phyloP scores from a whole-genome alignment of 2,329 filamentous ascomycete genomes.

The Arthrobotrys pseudoclavata region DNA sequence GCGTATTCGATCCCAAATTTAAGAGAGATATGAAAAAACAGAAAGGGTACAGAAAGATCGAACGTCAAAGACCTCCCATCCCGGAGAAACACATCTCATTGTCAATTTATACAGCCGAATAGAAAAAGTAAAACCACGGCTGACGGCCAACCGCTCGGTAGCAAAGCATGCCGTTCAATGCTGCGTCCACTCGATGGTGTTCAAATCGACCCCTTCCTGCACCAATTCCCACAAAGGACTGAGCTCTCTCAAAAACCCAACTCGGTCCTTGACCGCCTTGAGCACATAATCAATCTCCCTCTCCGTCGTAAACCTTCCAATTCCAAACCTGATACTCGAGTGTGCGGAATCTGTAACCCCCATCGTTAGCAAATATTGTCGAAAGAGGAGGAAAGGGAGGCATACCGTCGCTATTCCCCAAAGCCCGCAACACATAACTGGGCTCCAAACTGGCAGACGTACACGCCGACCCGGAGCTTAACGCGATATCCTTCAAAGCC shows the following conservation, averaged over 20 bases:
- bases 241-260: conserved; percentile 91
- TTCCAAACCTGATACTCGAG: conserved; percentile 97
- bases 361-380: neutral
- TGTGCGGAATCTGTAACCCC: conserved; percentile 83
- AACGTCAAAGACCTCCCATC: neutral
- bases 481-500: conserved; percentile 96
- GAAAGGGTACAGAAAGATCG: neutral
- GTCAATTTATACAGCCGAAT: conserved; percentile 50
- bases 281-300: conserved; percentile 96
- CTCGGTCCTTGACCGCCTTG: conserved; percentile 90
- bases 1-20: neutral
- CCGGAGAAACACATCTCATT: neutral
- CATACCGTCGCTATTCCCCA: conserved; percentile 84
- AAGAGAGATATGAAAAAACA: neutral
- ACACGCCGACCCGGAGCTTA: conserved; percentile 96
- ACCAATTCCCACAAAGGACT: conserved; percentile 98
- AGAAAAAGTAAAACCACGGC: conserved; percentile 1
- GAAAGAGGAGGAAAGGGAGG: neutral
- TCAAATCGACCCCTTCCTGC: conserved; percentile 93
- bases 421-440: conserved; percentile 91
- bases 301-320: conserved; percentile 96
- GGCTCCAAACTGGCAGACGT: conserved; percentile 97
- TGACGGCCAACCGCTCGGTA: neutral
- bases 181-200: conserved; percentile 98
- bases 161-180: conserved; percentile 71